Base-by-base conservation (phyloP, 176 grass and related monocot species). In the Thalia dealbata region DNA sequence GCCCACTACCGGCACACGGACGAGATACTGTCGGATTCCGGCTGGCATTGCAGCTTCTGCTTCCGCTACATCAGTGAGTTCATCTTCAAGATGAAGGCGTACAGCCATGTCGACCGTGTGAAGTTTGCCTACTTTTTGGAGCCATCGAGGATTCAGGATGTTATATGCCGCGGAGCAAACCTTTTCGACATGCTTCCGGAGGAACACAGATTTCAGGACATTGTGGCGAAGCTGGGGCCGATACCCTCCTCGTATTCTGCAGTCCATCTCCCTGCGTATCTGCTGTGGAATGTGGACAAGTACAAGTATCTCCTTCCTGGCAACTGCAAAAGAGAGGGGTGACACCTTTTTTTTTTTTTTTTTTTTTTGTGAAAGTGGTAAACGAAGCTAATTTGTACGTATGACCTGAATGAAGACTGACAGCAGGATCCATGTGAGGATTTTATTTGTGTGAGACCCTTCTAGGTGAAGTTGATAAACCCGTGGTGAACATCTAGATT, bases 1-100 rank as follows among this genome's bases (percentile, higher is more conserved):
- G 66, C 66, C 66, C 66, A 69, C 32, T 69, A 44, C 66, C 66
- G 66, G 10, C 66, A 69, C 10, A 46, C 66, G n/a, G 66, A 69
- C 46, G 66, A 46, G 2, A 69, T 69, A n/a, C 18, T 69, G 66
- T 69, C 66, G 12, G 66, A 69, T 69, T 69, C 66, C 22, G 66
- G 66, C 10, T 69, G 66, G 66, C 66, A 69, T 46, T 69, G 66
- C 46, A 69, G 66, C 66, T 69, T 69, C 66, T 69, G 66, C 66
- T 69, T 69, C 66, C 66, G 66, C 21, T 45, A 69, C 66, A 46
- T 69, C n/a, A 46, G 32, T 8, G 66, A 69, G 7, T 69, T 69
- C 46, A 38, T 48, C 29, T 69, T 69, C 42, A 69, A 69, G 66
- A 69, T 69, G 66, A 69, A 43, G 4, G 38, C 35, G 23, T 69